phyloP scores from a whole-genome alignment of 1,284 basidiomycete genomes.

The Agaricales sp. region DNA sequence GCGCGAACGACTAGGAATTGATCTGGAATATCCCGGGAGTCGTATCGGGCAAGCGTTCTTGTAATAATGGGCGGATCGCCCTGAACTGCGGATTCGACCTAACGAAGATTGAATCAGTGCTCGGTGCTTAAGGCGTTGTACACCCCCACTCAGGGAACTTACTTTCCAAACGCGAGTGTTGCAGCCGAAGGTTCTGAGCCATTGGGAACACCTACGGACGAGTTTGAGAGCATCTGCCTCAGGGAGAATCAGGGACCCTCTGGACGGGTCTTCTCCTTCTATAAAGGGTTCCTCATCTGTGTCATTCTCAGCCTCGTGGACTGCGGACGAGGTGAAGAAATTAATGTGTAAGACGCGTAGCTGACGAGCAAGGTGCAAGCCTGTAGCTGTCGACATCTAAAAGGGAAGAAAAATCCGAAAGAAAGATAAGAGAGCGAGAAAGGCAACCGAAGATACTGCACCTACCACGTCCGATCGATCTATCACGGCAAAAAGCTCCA shows the following conservation, averaged over 20 bases:
- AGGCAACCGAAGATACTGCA: conserved; percentile 7
- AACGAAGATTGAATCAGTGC: too few species aligned
- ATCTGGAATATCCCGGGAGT: conserved; percentile 59
- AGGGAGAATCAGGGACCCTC: conserved; percentile 11
- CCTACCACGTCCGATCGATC: conserved; percentile 37
- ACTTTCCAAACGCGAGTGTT: conserved; percentile 38
- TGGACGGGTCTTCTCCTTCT: conserved; percentile 18
- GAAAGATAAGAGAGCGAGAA: neutral
- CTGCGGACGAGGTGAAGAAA: conserved; percentile 19
- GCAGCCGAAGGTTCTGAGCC: conserved; percentile 21
- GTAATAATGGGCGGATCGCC: conserved; percentile 20
- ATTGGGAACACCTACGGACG: conserved; percentile 17
- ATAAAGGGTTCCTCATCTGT: conserved; percentile 9
- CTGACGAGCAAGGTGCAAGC: conserved; percentile 17
- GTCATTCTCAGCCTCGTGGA: neutral
- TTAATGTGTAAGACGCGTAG: conserved; percentile 46
- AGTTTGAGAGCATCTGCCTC: conserved; percentile 15
- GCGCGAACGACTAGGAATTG: conserved; percentile 58
- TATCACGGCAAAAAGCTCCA: conserved; percentile 52
- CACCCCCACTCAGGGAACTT: conserved; percentile 12
- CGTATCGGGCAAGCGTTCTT: conserved; percentile 39
- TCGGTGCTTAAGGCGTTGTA: neutral
- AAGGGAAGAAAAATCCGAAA: conserved; percentile 4
- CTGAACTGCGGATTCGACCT: too few species aligned
- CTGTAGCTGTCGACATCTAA: neutral